These are phyloP conservation scores for Phytophthora ohioensis DNA, from an alignment of 352 stramenopile genomes.

Conservation along the genomic window DNA sequence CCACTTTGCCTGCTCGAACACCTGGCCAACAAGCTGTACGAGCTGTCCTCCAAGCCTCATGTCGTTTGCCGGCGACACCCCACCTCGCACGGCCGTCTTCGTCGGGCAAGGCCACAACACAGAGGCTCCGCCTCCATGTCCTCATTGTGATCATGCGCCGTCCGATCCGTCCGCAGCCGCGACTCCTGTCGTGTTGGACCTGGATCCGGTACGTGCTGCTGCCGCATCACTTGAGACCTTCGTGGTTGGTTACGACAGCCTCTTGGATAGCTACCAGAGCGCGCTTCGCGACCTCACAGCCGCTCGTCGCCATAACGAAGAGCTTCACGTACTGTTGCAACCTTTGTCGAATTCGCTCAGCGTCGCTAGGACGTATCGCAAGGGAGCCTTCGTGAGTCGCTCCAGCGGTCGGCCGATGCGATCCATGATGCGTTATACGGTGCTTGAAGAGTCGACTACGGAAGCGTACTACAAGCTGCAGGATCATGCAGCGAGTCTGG, in stretches of 20 bases:
- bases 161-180: neutral
- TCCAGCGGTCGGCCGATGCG: neutral
- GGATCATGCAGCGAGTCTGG: neutral
- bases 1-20: no score
- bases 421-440: neutral
- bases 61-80: no score
- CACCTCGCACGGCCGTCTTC: neutral
- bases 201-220: conserved; percentile 2
- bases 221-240: neutral
- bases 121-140: neutral
- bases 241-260: neutral
- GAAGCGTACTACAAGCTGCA: neutral
- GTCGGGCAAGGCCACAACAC: neutral
- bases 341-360: conserved; percentile 1
- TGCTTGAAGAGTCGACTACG: neutral
- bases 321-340: neutral
- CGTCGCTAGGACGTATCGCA: neutral
- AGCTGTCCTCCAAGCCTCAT: no score
- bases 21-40: no score
- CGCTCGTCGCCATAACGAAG: neutral
- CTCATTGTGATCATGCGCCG: neutral
- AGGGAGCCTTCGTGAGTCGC: neutral
- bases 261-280: neutral
- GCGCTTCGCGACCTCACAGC: neutral
- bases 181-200: neutral